Base-by-base conservation (phyloP, 164 flowering plant species). In the Dillenia suffruticosa region DNA sequence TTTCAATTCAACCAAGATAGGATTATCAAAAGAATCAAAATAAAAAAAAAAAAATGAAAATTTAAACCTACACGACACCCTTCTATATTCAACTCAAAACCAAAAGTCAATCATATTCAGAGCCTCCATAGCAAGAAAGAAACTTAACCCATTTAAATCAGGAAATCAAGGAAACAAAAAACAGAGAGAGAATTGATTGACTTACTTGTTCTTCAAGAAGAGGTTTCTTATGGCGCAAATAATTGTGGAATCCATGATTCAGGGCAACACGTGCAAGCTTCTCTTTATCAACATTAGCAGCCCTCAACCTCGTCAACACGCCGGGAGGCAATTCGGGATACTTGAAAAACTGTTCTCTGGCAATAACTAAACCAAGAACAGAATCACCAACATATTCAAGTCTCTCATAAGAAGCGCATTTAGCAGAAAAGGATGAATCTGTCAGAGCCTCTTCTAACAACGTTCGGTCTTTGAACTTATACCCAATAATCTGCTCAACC, bases 181-280 rank as follows among this genome's bases (percentile, higher is more conserved):
- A 19, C 22, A 19, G 22, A 19, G 22, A 19, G 22, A 19, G 43
- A 19, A 0, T 10, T 19, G 22, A 19, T 19, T 19, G 22, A 3
- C 11, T 58, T 73, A 84, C 90, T 72, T 80, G 77, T 46, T 70
- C 62, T 0, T 59, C 51, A 46, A 87, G 70, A 0, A 54, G 16
- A 10, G 81, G 74, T 1, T 70, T 70, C 19, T 64, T 68, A 59
- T 78, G 84, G 2, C 84, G 79, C 10, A 85, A 49, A 56, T 64
- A 79, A 0, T 54, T 63, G 63, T 82, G 73, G 10, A 86, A 53
- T 3, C 76, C 78, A 49, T 76, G 76, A 8, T 74, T 78, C 51
- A 84, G 22, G 3, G 90, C 86, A 1, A 75, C 90, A 3, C 87
- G 86, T 0, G 86, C 90, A 19, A 87, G 88, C 64, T 87, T 87